These are phyloP conservation scores for Colletotrichum truncatum DNA, from an alignment of 2,329 filamentous ascomycete genomes.

Conservation along the genomic window DNA sequence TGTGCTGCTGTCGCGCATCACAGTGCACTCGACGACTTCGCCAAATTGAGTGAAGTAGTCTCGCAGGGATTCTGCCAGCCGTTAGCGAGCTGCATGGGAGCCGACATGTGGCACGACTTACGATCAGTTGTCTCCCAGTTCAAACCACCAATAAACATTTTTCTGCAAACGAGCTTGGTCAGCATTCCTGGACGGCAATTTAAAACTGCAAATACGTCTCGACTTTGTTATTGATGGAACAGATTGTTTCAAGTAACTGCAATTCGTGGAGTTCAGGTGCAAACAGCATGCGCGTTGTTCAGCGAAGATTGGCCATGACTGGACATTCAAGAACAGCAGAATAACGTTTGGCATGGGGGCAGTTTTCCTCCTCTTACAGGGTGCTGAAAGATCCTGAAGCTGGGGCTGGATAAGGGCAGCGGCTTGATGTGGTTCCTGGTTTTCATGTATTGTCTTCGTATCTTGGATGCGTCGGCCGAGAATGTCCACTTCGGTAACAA, in stretches of 20 bases:
- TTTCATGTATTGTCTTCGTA: background rate
- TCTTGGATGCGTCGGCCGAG: background rate
- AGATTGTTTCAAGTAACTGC: background rate
- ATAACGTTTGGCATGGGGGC: background rate
- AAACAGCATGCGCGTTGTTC: background rate
- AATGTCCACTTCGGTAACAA: background rate
- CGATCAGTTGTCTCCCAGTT: constrained; percentile 99
- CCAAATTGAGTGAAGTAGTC: constrained; percentile 99
- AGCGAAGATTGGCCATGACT: background rate
- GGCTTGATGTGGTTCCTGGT: too few relatives aligned
- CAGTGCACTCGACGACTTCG: constrained; percentile 96
- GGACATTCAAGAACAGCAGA: background rate
- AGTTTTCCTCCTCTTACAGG: background rate
- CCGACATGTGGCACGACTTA: constrained; percentile 59
- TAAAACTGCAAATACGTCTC: background rate
- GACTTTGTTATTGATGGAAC: too few relatives aligned
- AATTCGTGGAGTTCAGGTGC: background rate
- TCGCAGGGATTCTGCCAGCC: constrained; percentile 82
- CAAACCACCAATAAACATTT: constrained; percentile 99
- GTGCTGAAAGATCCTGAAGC: too few relatives aligned
- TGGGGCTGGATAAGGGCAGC: too few relatives aligned
- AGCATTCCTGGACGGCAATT: background rate
- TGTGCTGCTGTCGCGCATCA: constrained; percentile 97
- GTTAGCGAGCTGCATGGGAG: constrained; percentile 25
- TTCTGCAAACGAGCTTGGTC: constrained; percentile 63